Evolutionary conservation across 306 rosid genomes (phyloP).

Genomic region (Dryas octopetala): DNA sequence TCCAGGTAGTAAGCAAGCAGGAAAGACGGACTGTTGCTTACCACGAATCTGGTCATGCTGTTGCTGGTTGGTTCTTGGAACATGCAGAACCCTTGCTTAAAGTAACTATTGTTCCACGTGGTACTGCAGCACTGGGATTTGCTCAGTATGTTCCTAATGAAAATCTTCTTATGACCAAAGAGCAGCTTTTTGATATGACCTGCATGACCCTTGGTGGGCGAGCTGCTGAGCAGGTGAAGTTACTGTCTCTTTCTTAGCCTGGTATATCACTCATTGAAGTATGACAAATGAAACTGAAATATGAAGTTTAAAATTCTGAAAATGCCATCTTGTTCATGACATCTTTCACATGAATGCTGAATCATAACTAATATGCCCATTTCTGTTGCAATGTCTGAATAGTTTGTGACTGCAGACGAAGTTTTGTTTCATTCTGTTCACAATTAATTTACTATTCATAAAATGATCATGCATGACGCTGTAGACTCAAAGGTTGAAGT

Average conservation of each 20-base stretch:
- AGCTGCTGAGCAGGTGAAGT: conserved; percentile 86
- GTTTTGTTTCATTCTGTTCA: neutral
- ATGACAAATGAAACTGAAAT: neutral
- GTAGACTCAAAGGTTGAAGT: neutral
- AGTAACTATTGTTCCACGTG: conserved; percentile 93
- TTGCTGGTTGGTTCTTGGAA: conserved; percentile 90
- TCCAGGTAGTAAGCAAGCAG: conserved; percentile 84
- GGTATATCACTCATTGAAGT: neutral
- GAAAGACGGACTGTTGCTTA: conserved; percentile 94
- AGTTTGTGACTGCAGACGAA: neutral
- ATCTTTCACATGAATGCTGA: neutral
- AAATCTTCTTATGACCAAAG: conserved; percentile 91
- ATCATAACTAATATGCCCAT: neutral
- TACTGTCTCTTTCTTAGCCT: neutral
- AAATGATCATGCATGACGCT: neutral
- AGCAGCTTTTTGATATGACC: conserved; percentile 88
- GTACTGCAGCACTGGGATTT: conserved; percentile 93
- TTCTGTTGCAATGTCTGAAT: neutral
- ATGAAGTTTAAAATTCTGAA: neutral
- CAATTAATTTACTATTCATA: neutral
- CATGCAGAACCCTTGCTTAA: conserved; percentile 81
- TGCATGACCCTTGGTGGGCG: conserved; percentile 99
- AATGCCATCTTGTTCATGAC: neutral
- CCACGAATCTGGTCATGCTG: conserved; percentile 98
- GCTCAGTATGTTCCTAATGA: conserved; percentile 93